Evolutionary conservation across 345 rosid species (phyloP), one percentile per base, ranked within the genome.

Genomic region (Bruguiera sexangula): DNA sequence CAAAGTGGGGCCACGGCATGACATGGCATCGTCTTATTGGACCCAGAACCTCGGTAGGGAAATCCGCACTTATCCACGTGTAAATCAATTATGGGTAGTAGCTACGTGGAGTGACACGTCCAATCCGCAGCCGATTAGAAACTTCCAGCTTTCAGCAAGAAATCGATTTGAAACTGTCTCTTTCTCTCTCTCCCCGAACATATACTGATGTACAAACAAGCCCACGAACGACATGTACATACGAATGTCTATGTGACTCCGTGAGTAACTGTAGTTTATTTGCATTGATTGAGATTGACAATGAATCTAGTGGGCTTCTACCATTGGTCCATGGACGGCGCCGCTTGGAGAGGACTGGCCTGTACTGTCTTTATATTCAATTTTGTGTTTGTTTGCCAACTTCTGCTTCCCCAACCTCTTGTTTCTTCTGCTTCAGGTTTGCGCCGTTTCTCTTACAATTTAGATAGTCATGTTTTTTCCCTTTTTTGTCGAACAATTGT

Each of bases 391-490:
- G 83, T 83, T 72, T 92, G 96, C 66, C 99, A 92, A 80, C 78
- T 90, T 64, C 83, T 95, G 24, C 87, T 95, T 70, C 96, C 87
- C 56, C 99, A 95, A 66, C 98, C 99, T 66, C 92, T 92, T 56
- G 97, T 95, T 48, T 88, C 50, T 43, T 43, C 91, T 60, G 92
- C 98, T 80, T 80, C 76, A 46, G 98, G 98, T 86, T 71, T 37
- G 62, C 60, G 16, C 26, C 13, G 11, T 26, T 55, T 55, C 29
- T 22, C 60, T 55, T 55, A 21, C 29, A 22, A 15, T 43, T 43
- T 13, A 43, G 18, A 2, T 43, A 3, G 16, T 43, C 29, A 21
- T 4, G 9, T 55, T 55, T 53, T 3, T 22, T 21, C 21, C 8
- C 22, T 10, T 21, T 20, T 24, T 16, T 7, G 10, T n/a, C 2